Evolutionary conservation across 225 moss, liverwort and hornwort genomes (phyloP).

Genomic region (Lunularia cruciata): DNA sequence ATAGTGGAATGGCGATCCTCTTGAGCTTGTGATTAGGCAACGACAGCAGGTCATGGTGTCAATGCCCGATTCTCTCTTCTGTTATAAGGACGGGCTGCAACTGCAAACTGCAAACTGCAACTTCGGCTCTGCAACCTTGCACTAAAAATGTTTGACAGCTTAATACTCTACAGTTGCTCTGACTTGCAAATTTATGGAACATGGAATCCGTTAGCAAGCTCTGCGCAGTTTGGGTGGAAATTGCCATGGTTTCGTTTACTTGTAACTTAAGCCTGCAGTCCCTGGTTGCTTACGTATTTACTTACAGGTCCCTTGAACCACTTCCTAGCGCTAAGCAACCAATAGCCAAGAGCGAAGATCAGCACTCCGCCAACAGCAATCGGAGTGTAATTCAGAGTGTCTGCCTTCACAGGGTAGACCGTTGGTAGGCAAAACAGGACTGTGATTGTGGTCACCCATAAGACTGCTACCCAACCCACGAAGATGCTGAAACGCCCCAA

Average conservation of each 20-base stretch:
- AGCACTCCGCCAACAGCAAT: constrained; percentile 74
- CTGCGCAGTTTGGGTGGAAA: too few species aligned
- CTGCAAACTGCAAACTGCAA: too few species aligned
- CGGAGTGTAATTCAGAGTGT: constrained; percentile 74
- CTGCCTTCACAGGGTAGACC: constrained; percentile 55
- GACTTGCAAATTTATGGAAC: too few species aligned
- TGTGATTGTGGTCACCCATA: constrained; percentile 63
- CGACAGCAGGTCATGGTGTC: too few species aligned
- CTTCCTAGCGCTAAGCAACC: constrained; percentile 67
- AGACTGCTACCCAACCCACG: constrained; percentile 68
- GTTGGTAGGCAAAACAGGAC: constrained; percentile 82
- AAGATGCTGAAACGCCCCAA: constrained; percentile 50
- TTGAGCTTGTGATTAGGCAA: too few species aligned
- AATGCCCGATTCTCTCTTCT: too few species aligned
- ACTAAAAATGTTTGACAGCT: too few species aligned
- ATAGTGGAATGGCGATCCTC: too few species aligned
- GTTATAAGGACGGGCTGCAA: too few species aligned
- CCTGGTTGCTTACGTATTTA: background rate
- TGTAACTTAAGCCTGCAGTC: background rate
- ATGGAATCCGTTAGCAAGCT: too few species aligned
- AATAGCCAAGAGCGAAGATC: constrained; percentile 43
- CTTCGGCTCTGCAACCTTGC: too few species aligned
- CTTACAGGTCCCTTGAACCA: constrained; percentile 76
- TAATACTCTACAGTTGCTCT: too few species aligned
- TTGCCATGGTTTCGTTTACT: background rate